A percentile compares a stretch with the other conserved stretches of the same genome.
Conservation (phyloP, 208 protist species). For the Vickermania ingenoplastis region DNA sequence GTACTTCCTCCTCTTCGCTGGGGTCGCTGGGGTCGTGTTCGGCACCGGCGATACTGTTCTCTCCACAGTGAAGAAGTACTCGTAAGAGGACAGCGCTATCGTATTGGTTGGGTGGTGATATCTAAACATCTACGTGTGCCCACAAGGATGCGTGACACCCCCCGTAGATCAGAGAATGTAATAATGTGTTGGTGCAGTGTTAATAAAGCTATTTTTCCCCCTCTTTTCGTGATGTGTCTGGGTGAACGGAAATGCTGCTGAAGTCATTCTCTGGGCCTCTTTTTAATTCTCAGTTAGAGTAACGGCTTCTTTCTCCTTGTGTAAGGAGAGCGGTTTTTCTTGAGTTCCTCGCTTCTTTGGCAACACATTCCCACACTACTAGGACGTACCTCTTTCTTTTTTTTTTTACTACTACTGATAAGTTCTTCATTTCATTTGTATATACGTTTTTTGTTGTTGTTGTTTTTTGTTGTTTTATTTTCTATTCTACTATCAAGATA, state of each 20-base stretch:
- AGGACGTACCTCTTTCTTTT: neutral
- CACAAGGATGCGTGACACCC: neutral
- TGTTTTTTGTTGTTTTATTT: too few relatives aligned
- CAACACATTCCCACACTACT: neutral
- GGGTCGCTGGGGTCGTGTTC: slow-evolving; percentile 16
- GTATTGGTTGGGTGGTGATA: too few relatives aligned
- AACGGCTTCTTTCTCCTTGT: neutral
- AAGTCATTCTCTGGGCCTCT: neutral
- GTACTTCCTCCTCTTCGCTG: slow-evolving; percentile 13
- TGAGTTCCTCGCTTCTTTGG: neutral
- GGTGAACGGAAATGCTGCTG: neutral
- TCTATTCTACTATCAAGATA: too few relatives aligned
- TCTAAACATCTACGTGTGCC: neutral
- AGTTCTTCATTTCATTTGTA: neutral
- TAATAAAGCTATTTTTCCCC: neutral
- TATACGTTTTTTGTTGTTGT: neutral
- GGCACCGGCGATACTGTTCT: slow-evolving; percentile 10
- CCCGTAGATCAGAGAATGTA: neutral
- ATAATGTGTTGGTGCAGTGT: too few relatives aligned
- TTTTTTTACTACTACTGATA: neutral
- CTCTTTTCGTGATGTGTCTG: neutral
- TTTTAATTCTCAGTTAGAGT: neutral
- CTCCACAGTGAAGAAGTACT: slow-evolving; percentile 1
- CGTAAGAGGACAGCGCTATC: too few relatives aligned
- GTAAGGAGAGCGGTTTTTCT: too few relatives aligned